Percentiles rank a stretch among this genome's conserved stretches.
These are phyloP conservation scores for Jaapia argillacea DNA, from an alignment of 768 basidiomycete species.

Conservation along the genomic window DNA sequence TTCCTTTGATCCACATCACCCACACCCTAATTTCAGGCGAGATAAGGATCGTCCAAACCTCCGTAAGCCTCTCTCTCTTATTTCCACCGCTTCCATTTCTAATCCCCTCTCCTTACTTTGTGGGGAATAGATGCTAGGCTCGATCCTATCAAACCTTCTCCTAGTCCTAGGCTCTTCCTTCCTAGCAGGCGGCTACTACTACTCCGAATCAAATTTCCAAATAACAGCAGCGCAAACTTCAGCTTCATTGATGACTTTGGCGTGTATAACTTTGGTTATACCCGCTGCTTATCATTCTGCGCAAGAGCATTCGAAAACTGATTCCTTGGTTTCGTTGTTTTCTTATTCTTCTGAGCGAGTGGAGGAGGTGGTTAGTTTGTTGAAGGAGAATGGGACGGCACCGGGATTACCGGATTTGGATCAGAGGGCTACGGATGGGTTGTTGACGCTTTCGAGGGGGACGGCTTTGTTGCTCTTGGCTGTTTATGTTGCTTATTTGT, in stretches of 20 bases:
- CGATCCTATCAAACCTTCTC: conserved; percentile 83
- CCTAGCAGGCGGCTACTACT: conserved; percentile 68
- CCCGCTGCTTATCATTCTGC: conserved; percentile 77
- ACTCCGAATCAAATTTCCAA: conserved; percentile 63
- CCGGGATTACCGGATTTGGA: background rate
- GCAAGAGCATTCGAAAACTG: conserved; percentile 8
- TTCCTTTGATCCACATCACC: background rate
- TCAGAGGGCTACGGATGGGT: conserved; percentile 22
- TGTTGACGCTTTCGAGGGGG: conserved; percentile 70
- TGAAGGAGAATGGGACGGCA: too few relatives aligned
- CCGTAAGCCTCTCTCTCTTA: conserved; percentile 36
- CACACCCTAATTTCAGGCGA: conserved; percentile 36
- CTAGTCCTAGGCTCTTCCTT: conserved; percentile 89
- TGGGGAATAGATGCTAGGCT: conserved; percentile 89
- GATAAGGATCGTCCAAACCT: conserved; percentile 86
- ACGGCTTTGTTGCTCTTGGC: conserved; percentile 67
- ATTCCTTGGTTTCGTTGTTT: too few relatives aligned
- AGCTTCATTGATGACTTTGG: conserved; percentile 69
- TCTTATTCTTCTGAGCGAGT: too few relatives aligned
- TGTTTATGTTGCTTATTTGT: conserved; percentile 67
- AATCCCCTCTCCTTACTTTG: background rate
- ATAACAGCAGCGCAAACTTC: conserved; percentile 83
- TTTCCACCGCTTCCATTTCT: conserved; percentile 1
- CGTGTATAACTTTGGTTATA: conserved; percentile 82
- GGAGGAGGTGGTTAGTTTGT: too few relatives aligned